These are phyloP conservation scores for Calcarisporium arbuscula DNA, from an alignment of 2,329 filamentous ascomycete species.

Conservation along the genomic window DNA sequence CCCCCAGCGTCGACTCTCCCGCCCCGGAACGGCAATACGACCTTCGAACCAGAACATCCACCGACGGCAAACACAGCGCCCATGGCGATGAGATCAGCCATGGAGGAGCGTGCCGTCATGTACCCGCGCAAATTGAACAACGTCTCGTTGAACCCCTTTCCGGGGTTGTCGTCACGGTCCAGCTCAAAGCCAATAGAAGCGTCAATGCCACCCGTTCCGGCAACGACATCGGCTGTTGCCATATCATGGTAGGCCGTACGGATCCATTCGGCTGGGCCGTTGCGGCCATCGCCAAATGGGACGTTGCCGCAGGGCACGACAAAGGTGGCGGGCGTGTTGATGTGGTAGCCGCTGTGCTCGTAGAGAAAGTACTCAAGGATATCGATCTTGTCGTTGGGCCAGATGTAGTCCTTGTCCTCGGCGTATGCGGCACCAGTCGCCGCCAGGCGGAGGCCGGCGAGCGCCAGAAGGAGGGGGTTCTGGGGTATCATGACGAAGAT, in stretches of 20 bases:
- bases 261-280: constrained; percentile 22
- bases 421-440: too few species aligned
- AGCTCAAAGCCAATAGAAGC: constrained; percentile 24
- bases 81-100: constrained; percentile 18
- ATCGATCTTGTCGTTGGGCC: constrained; percentile 9
- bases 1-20: constrained; percentile 9
- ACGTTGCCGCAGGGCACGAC: constrained; percentile 9
- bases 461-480: constrained; percentile 1
- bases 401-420: constrained; percentile 6
- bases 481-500: too few species aligned
- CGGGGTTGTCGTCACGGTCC: constrained; percentile 21
- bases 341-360: constrained; percentile 10
- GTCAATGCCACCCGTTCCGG: constrained; percentile 22
- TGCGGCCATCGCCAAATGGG: constrained; percentile 7
- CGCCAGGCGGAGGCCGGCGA: constrained; percentile 7
- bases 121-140: constrained; percentile 18
- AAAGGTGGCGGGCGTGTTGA: constrained; percentile 9
- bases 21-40: constrained; percentile 6
- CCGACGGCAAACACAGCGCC: constrained; percentile 10
- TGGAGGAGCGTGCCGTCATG: constrained; percentile 13
- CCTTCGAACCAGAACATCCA: constrained; percentile 5
- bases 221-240: constrained; percentile 18
- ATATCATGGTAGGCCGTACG: constrained; percentile 25
- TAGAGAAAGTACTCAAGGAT: constrained; percentile 10
- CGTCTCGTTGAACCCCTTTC: constrained; percentile 24